These are phyloP conservation scores for Stephanodiscus triporus DNA, from an alignment of 108 stramenopile genomes.

Conservation along the genomic window DNA sequence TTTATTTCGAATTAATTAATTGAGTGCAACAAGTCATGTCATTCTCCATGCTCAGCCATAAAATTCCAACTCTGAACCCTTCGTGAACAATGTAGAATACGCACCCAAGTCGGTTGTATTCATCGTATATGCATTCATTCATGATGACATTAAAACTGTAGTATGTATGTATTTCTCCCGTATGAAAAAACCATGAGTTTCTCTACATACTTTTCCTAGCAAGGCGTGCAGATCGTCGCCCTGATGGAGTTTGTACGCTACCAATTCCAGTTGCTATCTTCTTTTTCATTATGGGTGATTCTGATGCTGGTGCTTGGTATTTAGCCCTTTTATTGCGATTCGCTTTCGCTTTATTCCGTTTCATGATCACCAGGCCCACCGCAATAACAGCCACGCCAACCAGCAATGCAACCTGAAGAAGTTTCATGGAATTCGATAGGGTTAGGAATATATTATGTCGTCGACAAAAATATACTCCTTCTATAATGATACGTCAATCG, in stretches of 20 bases:
- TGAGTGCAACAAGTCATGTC: too few relatives aligned
- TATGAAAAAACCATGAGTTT: background rate
- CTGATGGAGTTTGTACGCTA: constrained; percentile 58
- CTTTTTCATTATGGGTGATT: background rate
- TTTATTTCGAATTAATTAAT: too few relatives aligned
- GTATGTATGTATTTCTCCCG: constrained; percentile 2
- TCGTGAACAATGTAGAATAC: background rate
- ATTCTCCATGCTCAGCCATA: too few relatives aligned
- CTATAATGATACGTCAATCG: too few relatives aligned
- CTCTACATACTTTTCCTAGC: constrained; percentile 33
- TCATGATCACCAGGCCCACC: constrained; percentile 7
- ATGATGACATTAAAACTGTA: constrained; percentile 7
- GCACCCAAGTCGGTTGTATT: constrained; percentile 3
- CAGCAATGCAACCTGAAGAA: constrained; percentile 17
- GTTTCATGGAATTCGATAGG: background rate
- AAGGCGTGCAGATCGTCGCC: constrained; percentile 65
- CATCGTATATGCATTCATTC: constrained; percentile 6
- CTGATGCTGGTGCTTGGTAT: background rate
- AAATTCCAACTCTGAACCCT: background rate
- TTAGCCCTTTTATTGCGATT: constrained; percentile 2
- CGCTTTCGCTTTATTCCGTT: constrained; percentile 1
- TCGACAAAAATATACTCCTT: background rate
- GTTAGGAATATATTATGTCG: background rate
- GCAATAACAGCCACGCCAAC: constrained; percentile 15
- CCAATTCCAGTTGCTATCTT: constrained; percentile 28